Evolutionary conservation across 2,329 filamentous ascomycete genomes (phyloP).

Genomic region (Cladophialophora bantiana): DNA sequence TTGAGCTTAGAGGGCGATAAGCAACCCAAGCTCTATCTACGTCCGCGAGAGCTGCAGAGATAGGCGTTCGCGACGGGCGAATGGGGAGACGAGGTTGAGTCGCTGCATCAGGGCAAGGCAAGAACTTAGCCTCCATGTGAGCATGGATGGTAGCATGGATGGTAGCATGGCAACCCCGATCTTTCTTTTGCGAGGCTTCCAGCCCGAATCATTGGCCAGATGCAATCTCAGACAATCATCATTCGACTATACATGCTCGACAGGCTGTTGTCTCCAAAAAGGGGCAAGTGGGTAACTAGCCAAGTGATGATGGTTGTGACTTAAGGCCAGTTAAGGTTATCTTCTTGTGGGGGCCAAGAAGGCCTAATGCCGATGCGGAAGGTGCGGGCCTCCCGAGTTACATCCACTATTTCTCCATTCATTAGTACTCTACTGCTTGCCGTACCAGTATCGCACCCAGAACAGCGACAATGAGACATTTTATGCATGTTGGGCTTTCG

Average conservation of each 20-base stretch:
- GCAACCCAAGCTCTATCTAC: constrained; percentile 2
- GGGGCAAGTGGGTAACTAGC: no score
- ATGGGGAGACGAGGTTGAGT: neutral
- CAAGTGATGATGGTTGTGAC: no score
- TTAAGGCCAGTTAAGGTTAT: neutral
- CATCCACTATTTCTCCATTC: no score
- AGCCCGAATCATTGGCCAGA: neutral
- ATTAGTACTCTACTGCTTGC: no score
- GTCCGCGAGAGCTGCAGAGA: neutral
- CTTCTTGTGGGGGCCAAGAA: neutral
- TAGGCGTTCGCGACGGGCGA: constrained; percentile 4
- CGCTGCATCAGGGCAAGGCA: neutral
- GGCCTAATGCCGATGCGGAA: neutral
- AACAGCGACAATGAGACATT: no score
- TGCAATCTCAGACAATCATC: neutral
- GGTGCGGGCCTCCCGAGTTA: neutral
- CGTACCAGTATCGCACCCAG: no score
- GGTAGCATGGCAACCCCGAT: neutral
- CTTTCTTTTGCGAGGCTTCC: constrained; percentile 1
- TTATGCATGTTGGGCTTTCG: no score
- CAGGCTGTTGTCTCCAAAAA: neutral
- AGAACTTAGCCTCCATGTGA: neutral
- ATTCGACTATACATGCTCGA: neutral
- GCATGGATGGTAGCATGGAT: neutral
- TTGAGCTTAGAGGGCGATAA: constrained; percentile 8